Percentiles rank a stretch among this genome's conserved stretches.
These are phyloP conservation scores for Thelephora ganbajun DNA, from an alignment of 768 basidiomycete species.

Conservation along the genomic window DNA sequence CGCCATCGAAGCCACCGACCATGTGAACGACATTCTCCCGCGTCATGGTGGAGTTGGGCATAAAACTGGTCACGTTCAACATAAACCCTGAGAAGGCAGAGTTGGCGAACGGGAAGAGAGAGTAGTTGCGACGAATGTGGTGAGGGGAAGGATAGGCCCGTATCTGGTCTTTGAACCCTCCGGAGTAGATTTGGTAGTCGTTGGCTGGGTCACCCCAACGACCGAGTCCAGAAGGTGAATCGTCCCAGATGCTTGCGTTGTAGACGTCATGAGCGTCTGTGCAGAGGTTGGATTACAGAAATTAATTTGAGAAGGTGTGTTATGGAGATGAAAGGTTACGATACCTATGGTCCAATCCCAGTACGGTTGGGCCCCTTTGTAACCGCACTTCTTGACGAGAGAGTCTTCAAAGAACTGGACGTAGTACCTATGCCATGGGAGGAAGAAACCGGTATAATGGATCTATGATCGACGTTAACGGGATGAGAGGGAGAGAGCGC, in stretches of 20 bases:
- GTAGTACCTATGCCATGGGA: conserved; percentile 17
- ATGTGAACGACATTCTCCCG: conserved; percentile 11
- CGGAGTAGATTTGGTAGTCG: conserved; percentile 13
- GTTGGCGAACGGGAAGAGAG: conserved; percentile 15
- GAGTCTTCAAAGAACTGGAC: conserved; percentile 10
- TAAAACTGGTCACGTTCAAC: conserved; percentile 4
- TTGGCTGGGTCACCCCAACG: conserved; percentile 14
- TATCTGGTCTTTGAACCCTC: conserved; percentile 15
- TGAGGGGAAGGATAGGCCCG: conserved; percentile 21
- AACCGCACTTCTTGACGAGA: conserved; percentile 13
- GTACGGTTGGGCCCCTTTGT: conserved; percentile 12
- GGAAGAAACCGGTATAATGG: conserved; percentile 13
- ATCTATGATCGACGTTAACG: conserved; percentile 5
- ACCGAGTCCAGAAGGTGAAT: conserved; percentile 14
- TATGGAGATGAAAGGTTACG: background rate
- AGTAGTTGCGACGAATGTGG: conserved; percentile 19
- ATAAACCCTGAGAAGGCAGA: too few relatives aligned
- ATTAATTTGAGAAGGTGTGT: background rate
- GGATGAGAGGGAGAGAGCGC: too few relatives aligned
- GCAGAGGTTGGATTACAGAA: background rate
- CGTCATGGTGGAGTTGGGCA: conserved; percentile 17
- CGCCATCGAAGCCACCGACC: conserved; percentile 15
- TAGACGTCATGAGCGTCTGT: conserved; percentile 13
- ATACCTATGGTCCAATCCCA: conserved; percentile 18
- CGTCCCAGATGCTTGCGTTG: conserved; percentile 10